These are phyloP conservation scores for Lachnellula arida DNA, from an alignment of 2,329 filamentous ascomycete genomes.

Conservation along the genomic window DNA sequence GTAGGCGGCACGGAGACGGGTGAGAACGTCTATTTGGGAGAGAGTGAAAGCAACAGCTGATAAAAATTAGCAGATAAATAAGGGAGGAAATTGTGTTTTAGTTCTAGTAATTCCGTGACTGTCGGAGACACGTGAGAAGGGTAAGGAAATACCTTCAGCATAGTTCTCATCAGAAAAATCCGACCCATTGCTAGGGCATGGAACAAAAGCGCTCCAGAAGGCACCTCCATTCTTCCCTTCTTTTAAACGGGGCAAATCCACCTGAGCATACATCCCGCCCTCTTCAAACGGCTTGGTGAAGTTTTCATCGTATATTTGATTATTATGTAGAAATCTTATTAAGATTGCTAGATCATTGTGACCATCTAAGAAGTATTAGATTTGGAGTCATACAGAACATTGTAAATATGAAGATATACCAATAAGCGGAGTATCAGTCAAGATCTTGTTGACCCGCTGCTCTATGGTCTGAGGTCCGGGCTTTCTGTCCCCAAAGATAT, in stretches of 20 bases:
- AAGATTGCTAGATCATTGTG: conserved; percentile 83
- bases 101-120: too few relatives aligned
- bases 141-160: conserved; percentile 50
- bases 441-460: conserved; percentile 39
- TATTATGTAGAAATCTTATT: conserved; percentile 62
- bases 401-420: conserved; percentile 28
- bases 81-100: not conserved
- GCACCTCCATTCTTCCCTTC: conserved; percentile 71
- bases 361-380: conserved; percentile 55
- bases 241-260: conserved; percentile 73
- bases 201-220: conserved; percentile 88
- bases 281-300: conserved; percentile 73
- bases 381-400: too few relatives aligned
- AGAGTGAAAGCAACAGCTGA: conserved; percentile 62
- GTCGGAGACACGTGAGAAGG: not conserved
- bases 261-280: conserved; percentile 63
- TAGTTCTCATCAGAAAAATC: conserved; percentile 74
- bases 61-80: conserved; percentile 2
- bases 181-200: conserved; percentile 66
- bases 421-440: conserved; percentile 44
- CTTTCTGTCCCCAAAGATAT: conserved; percentile 3
- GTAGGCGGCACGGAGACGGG: conserved; percentile 58
- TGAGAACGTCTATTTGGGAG: conserved; percentile 70
- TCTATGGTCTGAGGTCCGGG: conserved; percentile 25
- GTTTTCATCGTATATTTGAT: conserved; percentile 69